Percentiles rank a stretch among this genome's conserved stretches.
These are phyloP conservation scores for Choiromyces venosus DNA, from an alignment of 495 filamentous ascomycete species.

Conservation along the genomic window DNA sequence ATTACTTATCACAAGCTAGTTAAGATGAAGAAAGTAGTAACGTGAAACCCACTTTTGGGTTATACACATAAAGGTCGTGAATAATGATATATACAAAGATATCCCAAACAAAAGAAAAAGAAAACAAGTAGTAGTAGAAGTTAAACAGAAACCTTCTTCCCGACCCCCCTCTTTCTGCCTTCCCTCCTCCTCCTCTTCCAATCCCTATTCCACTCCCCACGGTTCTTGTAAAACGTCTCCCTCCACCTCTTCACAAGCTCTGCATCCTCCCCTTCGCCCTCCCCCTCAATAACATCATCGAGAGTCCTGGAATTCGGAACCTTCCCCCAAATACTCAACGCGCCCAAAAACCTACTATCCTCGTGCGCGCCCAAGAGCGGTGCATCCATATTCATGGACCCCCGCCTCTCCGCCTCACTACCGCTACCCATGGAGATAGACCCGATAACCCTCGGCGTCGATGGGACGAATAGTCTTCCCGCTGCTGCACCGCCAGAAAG, in stretches of 20 bases:
- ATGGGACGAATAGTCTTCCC: conserved; percentile 21
- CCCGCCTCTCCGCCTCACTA: neutral
- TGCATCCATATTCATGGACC: conserved; percentile 17
- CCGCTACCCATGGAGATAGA: conserved; percentile 14
- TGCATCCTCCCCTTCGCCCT: conserved; percentile 45
- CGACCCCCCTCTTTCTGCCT: conserved; percentile 67
- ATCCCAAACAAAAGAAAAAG: neutral
- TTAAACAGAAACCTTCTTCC: neutral
- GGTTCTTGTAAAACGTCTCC: conserved; percentile 87
- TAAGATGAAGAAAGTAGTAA: neutral
- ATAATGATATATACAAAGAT: neutral
- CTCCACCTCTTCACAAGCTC: conserved; percentile 54
- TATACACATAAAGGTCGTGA: neutral
- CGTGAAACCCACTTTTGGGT: neutral
- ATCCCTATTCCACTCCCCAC: conserved; percentile 79
- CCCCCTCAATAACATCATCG: conserved; percentile 37
- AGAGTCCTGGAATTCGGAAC: conserved; percentile 31
- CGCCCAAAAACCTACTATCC: conserved; percentile 34
- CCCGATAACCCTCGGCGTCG: conserved; percentile 16
- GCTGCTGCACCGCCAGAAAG: neutral
- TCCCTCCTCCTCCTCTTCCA: conserved; percentile 85
- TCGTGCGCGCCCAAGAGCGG: conserved; percentile 31
- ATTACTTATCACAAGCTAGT: neutral
- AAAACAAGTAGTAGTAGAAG: neutral
- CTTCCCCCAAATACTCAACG: conserved; percentile 37